These are phyloP conservation scores for Vachellia collinsii DNA, from an alignment of 306 rosid species.

Conservation along the genomic window DNA sequence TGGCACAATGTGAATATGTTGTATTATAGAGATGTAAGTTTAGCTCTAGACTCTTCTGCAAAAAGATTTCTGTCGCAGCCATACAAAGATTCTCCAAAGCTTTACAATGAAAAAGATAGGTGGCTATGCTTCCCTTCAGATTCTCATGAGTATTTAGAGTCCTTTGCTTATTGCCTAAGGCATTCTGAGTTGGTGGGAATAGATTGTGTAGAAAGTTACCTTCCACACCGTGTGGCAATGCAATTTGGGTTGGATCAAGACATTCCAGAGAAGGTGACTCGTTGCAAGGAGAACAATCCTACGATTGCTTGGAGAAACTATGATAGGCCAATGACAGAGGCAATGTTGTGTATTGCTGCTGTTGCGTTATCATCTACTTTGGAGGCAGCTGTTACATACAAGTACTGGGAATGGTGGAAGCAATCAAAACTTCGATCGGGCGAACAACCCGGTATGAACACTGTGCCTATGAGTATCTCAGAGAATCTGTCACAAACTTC, in stretches of 20 bases:
- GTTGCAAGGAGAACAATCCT: constrained; percentile 6
- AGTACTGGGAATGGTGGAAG: constrained; percentile 26
- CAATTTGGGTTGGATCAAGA: constrained; percentile 73
- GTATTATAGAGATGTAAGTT: not conserved
- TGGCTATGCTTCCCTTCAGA: constrained; percentile 23
- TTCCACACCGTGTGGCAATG: constrained; percentile 62
- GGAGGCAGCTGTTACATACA: constrained; percentile 37
- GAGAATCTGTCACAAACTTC: not conserved
- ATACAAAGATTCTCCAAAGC: constrained; percentile 40
- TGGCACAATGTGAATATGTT: constrained; percentile 36
- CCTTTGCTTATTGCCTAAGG: constrained; percentile 45
- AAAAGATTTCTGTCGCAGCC: constrained; percentile 53
- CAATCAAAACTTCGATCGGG: not conserved
- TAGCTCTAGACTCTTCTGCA: constrained; percentile 23
- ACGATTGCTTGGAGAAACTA: constrained; percentile 24
- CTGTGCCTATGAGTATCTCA: not conserved
- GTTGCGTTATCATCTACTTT: constrained; percentile 28
- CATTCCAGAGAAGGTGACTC: constrained; percentile 43
- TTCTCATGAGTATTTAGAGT: constrained; percentile 30
- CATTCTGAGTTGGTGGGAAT: constrained; percentile 47
- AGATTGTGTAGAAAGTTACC: constrained; percentile 38
- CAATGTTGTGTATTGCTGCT: constrained; percentile 17
- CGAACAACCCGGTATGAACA: not conserved
- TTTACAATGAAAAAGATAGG: constrained; percentile 23
- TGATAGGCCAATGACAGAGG: not conserved